Evolutionary conservation across 2,329 filamentous ascomycete species (phyloP).

Genomic region (Calonectria ilicicola): DNA sequence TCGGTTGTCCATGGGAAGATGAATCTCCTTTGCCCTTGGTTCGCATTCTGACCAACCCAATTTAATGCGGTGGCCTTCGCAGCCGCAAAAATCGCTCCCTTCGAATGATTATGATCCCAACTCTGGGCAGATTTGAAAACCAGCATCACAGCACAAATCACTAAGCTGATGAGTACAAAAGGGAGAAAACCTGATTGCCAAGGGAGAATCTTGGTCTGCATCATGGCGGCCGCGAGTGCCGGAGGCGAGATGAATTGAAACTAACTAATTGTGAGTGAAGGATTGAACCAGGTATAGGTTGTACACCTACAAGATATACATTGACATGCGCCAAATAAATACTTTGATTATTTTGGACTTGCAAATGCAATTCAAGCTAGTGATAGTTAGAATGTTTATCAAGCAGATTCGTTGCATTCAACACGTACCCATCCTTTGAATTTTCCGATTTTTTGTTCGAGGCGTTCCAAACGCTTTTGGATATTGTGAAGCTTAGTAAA

Average conservation of each 20-base stretch:
- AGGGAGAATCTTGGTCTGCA: background rate
- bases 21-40: too few relatives aligned
- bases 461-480: background rate
- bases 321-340: background rate
- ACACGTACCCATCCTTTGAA: background rate
- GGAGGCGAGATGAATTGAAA: background rate
- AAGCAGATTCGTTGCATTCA: fast-evolving
- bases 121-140: too few relatives aligned
- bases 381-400: background rate
- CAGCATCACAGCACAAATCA: background rate
- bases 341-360: background rate
- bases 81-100: background rate
- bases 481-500: background rate
- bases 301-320: background rate
- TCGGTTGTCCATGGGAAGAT: background rate
- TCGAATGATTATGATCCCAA: background rate
- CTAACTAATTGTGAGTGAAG: background rate
- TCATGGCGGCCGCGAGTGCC: background rate
- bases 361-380: background rate
- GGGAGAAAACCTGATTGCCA: background rate
- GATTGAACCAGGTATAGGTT: fast-evolving
- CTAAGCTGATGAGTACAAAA: background rate
- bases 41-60: background rate
- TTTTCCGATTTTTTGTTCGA: background rate
- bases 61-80: background rate